These are phyloP conservation scores for Xylariales sp. DNA, from an alignment of 2,329 filamentous ascomycete species.

Conservation along the genomic window DNA sequence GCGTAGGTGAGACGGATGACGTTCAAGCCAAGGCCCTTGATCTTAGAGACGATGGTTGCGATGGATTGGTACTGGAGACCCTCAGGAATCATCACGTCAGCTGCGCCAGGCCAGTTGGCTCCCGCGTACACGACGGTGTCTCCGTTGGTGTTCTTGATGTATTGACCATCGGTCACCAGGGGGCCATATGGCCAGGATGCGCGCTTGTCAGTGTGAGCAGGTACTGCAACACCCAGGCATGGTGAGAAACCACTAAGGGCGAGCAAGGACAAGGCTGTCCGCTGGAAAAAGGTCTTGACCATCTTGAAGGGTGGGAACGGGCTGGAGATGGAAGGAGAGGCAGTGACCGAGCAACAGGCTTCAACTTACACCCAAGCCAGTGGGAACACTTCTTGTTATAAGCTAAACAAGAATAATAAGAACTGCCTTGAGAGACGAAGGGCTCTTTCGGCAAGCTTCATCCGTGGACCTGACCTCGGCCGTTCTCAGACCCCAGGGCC, in stretches of 20 bases:
- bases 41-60: constrained; percentile 46
- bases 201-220: neutral
- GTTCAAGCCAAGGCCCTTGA: constrained; percentile 60
- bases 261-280: constrained; percentile 17
- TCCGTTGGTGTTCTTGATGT: constrained; percentile 38
- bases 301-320: too few species aligned
- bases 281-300: neutral
- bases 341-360: too few species aligned
- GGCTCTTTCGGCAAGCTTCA: too few species aligned
- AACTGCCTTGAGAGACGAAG: too few species aligned
- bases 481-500: too few species aligned
- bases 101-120: constrained; percentile 58
- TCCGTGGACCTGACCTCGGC: too few species aligned
- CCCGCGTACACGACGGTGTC: constrained; percentile 46
- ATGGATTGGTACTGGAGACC: constrained; percentile 60
- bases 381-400: too few species aligned
- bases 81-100: constrained; percentile 60
- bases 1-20: constrained; percentile 59
- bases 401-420: too few species aligned
- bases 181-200: constrained; percentile 24
- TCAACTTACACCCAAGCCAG: too few species aligned
- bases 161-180: constrained; percentile 35
- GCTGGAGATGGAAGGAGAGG: too few species aligned
- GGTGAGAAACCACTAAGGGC: constrained; percentile 15
- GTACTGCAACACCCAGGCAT: constrained; percentile 9